Evolutionary conservation across 2,329 filamentous ascomycete genomes (phyloP).

Genomic region (Alternaria angustiovoidea): DNA sequence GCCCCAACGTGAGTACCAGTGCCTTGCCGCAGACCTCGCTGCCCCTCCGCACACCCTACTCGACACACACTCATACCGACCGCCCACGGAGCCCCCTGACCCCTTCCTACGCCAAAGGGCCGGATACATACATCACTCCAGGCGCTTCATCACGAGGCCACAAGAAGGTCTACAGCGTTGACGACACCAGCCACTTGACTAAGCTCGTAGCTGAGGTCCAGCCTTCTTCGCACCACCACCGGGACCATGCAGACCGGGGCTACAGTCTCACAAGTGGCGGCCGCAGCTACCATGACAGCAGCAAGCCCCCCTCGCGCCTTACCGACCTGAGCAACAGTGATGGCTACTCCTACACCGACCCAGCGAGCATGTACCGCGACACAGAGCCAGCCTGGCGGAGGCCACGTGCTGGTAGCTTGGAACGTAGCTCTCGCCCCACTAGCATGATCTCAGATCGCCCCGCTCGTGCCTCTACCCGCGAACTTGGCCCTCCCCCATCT

Average conservation of each 20-base stretch:
- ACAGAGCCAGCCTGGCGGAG: conserved; percentile 59
- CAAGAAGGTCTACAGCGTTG: conserved; percentile 60
- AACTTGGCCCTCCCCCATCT: conserved; percentile 67
- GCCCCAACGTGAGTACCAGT: conserved; percentile 49
- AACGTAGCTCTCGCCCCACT: conserved; percentile 55
- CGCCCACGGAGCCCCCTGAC: conserved; percentile 54
- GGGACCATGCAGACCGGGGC: conserved; percentile 30
- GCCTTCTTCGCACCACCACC: conserved; percentile 40
- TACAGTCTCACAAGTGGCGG: conserved; percentile 43
- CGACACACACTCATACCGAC: conserved; percentile 32
- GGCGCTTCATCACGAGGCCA: conserved; percentile 43
- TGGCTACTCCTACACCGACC: conserved; percentile 60
- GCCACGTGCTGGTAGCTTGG: conserved; percentile 56
- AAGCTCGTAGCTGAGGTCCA: conserved; percentile 51
- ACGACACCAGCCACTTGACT: conserved; percentile 52
- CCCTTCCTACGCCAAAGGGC: conserved; percentile 44
- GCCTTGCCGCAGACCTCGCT: conserved; percentile 32
- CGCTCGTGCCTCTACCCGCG: conserved; percentile 47
- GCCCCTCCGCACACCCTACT: conserved; percentile 44
- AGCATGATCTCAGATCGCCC: conserved; percentile 54
- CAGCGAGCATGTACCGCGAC: conserved; percentile 60
- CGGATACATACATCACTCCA: conserved; percentile 51
- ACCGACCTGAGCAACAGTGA: conserved; percentile 53
- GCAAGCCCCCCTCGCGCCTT: conserved; percentile 35
- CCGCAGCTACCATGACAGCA: conserved; percentile 39